Evolutionary conservation across 345 rosid species (phyloP), one percentile per base, ranked within the genome.

Genomic region (Salix purpurea): DNA sequence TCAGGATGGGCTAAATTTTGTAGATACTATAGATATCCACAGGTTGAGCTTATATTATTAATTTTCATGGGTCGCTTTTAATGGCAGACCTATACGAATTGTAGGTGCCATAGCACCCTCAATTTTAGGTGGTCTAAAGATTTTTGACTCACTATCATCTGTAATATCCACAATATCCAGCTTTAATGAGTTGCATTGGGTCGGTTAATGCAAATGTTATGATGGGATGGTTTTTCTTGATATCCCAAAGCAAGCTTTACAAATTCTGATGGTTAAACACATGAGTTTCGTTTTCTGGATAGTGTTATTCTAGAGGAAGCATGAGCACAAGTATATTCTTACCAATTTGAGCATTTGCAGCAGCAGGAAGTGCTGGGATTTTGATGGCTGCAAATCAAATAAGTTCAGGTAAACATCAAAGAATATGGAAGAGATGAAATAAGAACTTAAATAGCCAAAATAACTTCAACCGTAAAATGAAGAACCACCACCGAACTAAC

Each of bases 291-390:
- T 58, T 58, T 58, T 58, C 64, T n/a, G 28, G 14, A 58, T 10
- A 1, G 13, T n/a, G 28, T 13, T 58, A 10, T 58, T 58, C 71
- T 12, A 21, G 66, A 62, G 67, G 40, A 58, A 72, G 32, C 14
- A 64, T 3, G 13, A 24, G 36, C 12, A 39, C 7, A 74, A 76
- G 58, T 23, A 42, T 36, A 56, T 69, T 30, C 91, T 85, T 81
- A 96, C 99, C 75, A 30, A 75, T 87, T 88, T 91, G 92, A 60
- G 86, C 85, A 76, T 94, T 91, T 72, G 98, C 92, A 21, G 92
- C 98, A 26, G 99, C 98, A 0, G 98, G 99, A 79, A 93, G 95
- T 48, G 98, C 99, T 0, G 99, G 98, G 70, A 96, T 90, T 85
- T 85, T 89, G 78, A 91, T 78, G 77, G 92, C 99, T 93, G 90